Evolutionary conservation across 1,284 basidiomycete species (phyloP), one percentile per base, ranked within the genome.

Genomic region (Tremellales sp.): DNA sequence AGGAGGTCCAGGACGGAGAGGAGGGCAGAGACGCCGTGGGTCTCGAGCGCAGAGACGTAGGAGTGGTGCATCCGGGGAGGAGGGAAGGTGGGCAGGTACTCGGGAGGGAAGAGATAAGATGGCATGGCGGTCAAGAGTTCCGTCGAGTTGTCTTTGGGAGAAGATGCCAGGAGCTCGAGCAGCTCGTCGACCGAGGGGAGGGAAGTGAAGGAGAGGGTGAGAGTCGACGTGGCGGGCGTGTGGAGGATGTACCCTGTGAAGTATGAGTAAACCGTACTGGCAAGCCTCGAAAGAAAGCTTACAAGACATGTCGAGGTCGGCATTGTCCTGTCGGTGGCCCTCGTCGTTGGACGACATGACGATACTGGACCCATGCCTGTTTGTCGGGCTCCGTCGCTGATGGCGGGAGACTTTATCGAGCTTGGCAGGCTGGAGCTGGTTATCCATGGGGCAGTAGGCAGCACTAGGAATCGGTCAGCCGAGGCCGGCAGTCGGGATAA

Each of bases 211-310:
- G 58, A 50, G 27, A 64, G 48, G 0, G 58, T 58, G 33, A 61
- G 53, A 21, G 59, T 61, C 19, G 54, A 48, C 18, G 57, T 60
- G 8, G 50, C 51, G 5, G 61, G 61, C 2, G 56, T 58, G 49
- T 61, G 58, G 1, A 57, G 55, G 33, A 64, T 61, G 50, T 61
- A 58, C 62, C 62, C 57, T 60, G 40, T 40, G 29, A 10, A 24
- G 21, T 5, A 16, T 3, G 28, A n/a, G 35, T 21, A 28, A 29
- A 41, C 9, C 14, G 9, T 9, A 52, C 50, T 36, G n/a, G 9
- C 8, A 9, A 36, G 9, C 8, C 18, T 8, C 8, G 8, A 21
- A 8, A 18, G 16, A 36, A 10, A 18, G 16, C 34, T 44, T 25
- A 58, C 57, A 59, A 31, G 38, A 43, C 54, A 56, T 56, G 37